These are phyloP conservation scores for Phytopythium vexans DNA, from an alignment of 352 stramenopile species.

Conservation along the genomic window DNA sequence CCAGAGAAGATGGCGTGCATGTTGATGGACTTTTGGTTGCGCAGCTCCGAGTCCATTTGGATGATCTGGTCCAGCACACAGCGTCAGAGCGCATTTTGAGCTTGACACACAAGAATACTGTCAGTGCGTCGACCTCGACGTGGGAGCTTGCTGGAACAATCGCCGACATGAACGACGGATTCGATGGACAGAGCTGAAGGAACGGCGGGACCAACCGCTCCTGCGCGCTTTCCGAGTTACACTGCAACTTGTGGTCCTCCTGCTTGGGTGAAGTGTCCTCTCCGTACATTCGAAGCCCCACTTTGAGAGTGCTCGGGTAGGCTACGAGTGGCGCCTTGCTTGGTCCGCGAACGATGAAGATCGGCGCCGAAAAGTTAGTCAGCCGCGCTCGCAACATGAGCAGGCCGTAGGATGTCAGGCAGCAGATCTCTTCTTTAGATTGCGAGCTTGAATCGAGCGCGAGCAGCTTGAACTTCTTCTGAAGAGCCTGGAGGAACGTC, in stretches of 20 bases:
- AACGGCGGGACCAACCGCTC: conserved; percentile 33
- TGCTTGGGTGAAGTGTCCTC: conserved; percentile 51
- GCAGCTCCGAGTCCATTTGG: conserved; percentile 62
- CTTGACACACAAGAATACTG: not conserved
- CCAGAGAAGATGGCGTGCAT: conserved; percentile 56
- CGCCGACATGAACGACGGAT: conserved; percentile 35
- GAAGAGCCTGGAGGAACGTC: conserved; percentile 9
- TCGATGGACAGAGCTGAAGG: conserved; percentile 33
- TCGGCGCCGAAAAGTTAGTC: conserved; percentile 20
- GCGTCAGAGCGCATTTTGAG: no score
- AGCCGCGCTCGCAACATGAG: conserved; percentile 27
- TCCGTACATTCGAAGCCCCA: conserved; percentile 43
- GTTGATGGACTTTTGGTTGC: conserved; percentile 60
- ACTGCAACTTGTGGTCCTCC: conserved; percentile 55
- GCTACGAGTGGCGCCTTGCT: conserved; percentile 45
- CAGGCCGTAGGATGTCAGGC: conserved; percentile 53
- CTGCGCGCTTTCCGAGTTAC: conserved; percentile 31
- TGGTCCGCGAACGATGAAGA: conserved; percentile 34
- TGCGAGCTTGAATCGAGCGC: conserved; percentile 35
- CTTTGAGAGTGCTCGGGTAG: conserved; percentile 31
- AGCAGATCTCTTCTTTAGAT: conserved; percentile 40
- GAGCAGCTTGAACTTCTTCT: conserved; percentile 58
- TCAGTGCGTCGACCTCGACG: conserved; percentile 36
- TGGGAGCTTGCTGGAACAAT: conserved; percentile 46
- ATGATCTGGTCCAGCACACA: conserved; percentile 34